A percentile compares a stretch with the other conserved stretches of the same genome.
These are phyloP conservation scores for Cordyceps farinosa DNA, from an alignment of 2,329 filamentous ascomycete genomes.

Conservation along the genomic window DNA sequence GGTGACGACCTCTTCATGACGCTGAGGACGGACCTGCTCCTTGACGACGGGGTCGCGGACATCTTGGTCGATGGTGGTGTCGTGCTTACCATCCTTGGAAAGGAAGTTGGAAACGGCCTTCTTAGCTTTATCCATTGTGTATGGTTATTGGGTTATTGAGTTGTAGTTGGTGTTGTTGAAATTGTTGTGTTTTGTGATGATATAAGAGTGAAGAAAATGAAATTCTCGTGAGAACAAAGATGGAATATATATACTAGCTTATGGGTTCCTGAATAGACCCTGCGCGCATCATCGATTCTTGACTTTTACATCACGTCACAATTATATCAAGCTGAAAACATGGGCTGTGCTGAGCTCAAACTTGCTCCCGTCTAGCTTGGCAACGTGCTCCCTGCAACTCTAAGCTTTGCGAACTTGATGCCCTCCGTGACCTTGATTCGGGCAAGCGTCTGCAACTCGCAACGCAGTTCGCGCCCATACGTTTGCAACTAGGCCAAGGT, in stretches of 20 bases:
- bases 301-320: conserved; percentile 11
- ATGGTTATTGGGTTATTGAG: neutral
- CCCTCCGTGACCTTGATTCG: neutral
- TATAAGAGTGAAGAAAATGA: neutral
- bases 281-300: conserved; percentile 7
- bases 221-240: neutral
- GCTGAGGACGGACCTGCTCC: conserved; percentile 56
- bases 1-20: conserved; percentile 59
- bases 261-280: neutral
- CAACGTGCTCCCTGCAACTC: neutral
- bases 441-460: neutral
- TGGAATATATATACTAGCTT: conserved; percentile 9
- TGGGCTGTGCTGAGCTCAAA: neutral
- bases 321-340: conserved; percentile 4
- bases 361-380: neutral
- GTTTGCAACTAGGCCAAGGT: neutral
- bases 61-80: conserved; percentile 67
- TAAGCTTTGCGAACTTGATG: neutral
- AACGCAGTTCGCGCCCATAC: neutral
- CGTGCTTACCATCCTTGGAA: conserved; percentile 58
- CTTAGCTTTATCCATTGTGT: conserved; percentile 62
- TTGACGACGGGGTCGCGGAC: conserved; percentile 58
- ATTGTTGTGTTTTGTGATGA: neutral
- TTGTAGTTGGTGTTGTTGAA: conserved; percentile 8
- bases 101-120: conserved; percentile 59